Evolutionary conservation across 1,139 yeast genomes (phyloP), one percentile per base, ranked within the genome.

Genomic region (Groenewaldozyma sp.): DNA sequence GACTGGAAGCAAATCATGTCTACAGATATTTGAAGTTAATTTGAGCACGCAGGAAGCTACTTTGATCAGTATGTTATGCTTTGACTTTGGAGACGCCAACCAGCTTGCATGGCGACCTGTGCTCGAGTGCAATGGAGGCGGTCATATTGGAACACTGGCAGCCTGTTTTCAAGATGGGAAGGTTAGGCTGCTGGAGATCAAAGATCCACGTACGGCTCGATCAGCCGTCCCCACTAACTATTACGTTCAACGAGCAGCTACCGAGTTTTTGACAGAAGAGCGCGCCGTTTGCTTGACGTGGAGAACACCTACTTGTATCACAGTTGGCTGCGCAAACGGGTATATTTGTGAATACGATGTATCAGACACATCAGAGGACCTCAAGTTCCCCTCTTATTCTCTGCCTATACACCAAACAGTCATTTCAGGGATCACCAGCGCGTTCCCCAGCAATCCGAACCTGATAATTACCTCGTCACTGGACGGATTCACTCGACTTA

Each of bases 321-420:
- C 80, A 1, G 75, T 77, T 24, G 95, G 94, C 0, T 70, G 78
- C 5, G 60, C 68, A 1, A 73, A 75, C 42, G 96, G 96, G 0
- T 66, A 65, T 28, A 59, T 86, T 5, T 79, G 78, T 0, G 93
- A 82, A 52, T 79, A 73, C 50, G 65, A 71, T 22, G 54, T 81
- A 1, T 40, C 52, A 10, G 53, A 49, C 29, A 36, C 22, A 11
- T 32, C 43, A 1, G 36, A 50, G 0, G 48, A 45, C 3, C 43
- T 38, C 16, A 37, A 22, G 4, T 42, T 54, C 1, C 87, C 87
- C 0, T 72, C 79, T 0, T 78, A 62, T 34, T 53, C 64, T 24
- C 50, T 55, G 20, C 69, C 71, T 13, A 52, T 77, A 1, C 71
- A 75, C 24, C 72, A 72, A 10, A 68, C 78, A 2, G 68, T 75